Conservation (phyloP, 1,284 basidiomycete species). For the Cutaneotrichosporon mucoides region DNA sequence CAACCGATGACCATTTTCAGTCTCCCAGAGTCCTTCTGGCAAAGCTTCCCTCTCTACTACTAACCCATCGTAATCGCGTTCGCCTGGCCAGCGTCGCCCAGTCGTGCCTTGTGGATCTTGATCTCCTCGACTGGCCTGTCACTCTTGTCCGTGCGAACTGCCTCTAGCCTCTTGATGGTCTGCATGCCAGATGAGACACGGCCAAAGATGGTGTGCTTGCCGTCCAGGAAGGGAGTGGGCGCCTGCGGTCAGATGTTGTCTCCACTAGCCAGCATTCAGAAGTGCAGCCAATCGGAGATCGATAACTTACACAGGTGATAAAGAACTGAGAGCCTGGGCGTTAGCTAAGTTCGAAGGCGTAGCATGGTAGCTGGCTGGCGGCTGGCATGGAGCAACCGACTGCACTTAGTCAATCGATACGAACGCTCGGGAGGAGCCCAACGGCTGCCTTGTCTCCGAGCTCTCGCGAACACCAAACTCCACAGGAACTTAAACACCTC, state of each 20-base stretch:
- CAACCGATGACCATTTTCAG: too few species aligned
- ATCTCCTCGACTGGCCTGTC: slow-evolving; percentile 50
- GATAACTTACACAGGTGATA: slow-evolving; percentile 59
- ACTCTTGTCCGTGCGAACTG: slow-evolving; percentile 47
- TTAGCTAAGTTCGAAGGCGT: slow-evolving; percentile 1
- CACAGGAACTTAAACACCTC: too few species aligned
- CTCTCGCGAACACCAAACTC: too few species aligned
- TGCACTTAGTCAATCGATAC: too few species aligned
- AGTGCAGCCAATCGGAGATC: not conserved
- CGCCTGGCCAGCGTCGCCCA: slow-evolving; percentile 35
- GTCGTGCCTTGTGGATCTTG: slow-evolving; percentile 49
- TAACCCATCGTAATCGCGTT: slow-evolving; percentile 6
- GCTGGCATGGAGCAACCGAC: too few species aligned
- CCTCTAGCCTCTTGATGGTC: slow-evolving; percentile 61
- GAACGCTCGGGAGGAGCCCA: too few species aligned
- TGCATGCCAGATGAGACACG: slow-evolving; percentile 79
- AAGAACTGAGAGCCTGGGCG: slow-evolving; percentile 86
- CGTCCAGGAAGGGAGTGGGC: slow-evolving; percentile 87
- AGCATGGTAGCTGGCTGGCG: too few species aligned
- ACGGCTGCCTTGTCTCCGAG: too few species aligned
- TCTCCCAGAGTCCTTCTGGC: too few species aligned
- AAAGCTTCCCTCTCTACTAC: not conserved
- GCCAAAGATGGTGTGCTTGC: slow-evolving; percentile 93
- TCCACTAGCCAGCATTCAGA: not conserved
- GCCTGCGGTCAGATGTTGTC: slow-evolving; percentile 44